phyloP scores from a whole-genome alignment of 306 rosid genomes.

The Mucuna pruriens region DNA sequence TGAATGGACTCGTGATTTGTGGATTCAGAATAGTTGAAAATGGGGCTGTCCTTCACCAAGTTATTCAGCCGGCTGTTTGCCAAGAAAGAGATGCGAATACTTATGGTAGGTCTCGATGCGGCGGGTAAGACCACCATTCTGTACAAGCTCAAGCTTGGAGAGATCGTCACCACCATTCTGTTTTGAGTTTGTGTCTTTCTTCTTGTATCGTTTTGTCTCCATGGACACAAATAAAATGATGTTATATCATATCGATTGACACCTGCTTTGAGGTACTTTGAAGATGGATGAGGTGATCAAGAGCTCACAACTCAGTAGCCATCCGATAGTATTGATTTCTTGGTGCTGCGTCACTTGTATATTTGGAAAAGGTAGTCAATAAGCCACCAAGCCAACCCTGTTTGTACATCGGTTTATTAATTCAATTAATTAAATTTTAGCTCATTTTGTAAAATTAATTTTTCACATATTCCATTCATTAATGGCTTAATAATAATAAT shows the following conservation, averaged over 20 bases:
- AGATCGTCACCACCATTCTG: conserved; percentile 97
- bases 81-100: conserved; percentile 96
- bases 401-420: neutral
- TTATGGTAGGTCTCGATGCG: conserved; percentile 97
- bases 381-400: neutral
- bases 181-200: too few relatives aligned
- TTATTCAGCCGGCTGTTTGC: conserved; percentile 91
- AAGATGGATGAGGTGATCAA: neutral
- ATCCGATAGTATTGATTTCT: neutral
- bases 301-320: neutral
- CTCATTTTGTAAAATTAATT: neutral
- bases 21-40: conserved; percentile 55
- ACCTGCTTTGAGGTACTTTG: neutral
- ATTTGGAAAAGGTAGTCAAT: neutral
- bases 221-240: neutral
- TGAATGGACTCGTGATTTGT: neutral
- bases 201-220: too few relatives aligned
- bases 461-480: neutral
- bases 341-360: too few relatives aligned
- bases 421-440: neutral
- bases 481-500: neutral
- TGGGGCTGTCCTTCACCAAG: conserved; percentile 98
- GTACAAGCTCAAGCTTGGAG: conserved; percentile 96
- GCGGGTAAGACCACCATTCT: conserved; percentile 98
- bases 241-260: neutral